Evolutionary conservation across 352 stramenopile species (phyloP).

Genomic region (Pythium insidiosum): DNA sequence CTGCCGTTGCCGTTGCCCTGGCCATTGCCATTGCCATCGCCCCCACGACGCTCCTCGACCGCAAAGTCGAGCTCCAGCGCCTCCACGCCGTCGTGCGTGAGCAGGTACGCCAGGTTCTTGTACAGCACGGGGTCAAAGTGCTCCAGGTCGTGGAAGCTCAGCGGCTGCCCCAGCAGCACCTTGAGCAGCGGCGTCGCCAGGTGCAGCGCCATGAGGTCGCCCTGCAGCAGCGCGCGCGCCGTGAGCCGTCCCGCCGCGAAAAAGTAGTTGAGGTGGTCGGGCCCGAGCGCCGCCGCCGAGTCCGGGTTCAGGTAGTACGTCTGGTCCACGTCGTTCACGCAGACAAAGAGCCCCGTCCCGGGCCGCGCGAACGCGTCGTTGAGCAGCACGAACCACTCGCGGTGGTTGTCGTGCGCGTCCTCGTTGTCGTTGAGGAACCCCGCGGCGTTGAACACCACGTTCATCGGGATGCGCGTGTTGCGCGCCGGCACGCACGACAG

Average conservation of each 20-base stretch:
- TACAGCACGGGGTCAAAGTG: conserved; percentile 27
- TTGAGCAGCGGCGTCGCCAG: conserved; percentile 62
- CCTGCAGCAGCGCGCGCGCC: conserved; percentile 63
- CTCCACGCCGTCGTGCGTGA: conserved; percentile 16
- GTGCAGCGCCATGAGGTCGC: conserved; percentile 36
- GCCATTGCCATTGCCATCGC: no score
- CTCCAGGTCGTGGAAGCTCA: conserved; percentile 46
- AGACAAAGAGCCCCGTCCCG: conserved; percentile 35
- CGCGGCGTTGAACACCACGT: conserved; percentile 32
- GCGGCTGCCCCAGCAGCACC: conserved; percentile 46
- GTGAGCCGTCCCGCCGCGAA: conserved; percentile 43
- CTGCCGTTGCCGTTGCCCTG: no score
- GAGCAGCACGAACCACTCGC: conserved; percentile 74
- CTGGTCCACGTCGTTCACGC: conserved; percentile 17
- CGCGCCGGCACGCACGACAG: conserved; percentile 12
- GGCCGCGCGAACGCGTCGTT: conserved; percentile 32
- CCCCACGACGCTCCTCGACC: conserved; percentile 26
- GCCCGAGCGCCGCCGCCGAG: conserved; percentile 16
- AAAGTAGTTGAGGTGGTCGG: conserved; percentile 50
- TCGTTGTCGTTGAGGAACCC: conserved; percentile 66
- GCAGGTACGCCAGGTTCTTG: conserved; percentile 6
- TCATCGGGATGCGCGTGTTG: conserved; percentile 21
- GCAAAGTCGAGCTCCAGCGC: conserved; percentile 41
- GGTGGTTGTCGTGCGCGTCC: conserved; percentile 66
- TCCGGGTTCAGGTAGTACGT: conserved; percentile 42